Evolutionary conservation across 192 early-diverging fungal species (phyloP).

Genomic region (Backusella macrospora): DNA sequence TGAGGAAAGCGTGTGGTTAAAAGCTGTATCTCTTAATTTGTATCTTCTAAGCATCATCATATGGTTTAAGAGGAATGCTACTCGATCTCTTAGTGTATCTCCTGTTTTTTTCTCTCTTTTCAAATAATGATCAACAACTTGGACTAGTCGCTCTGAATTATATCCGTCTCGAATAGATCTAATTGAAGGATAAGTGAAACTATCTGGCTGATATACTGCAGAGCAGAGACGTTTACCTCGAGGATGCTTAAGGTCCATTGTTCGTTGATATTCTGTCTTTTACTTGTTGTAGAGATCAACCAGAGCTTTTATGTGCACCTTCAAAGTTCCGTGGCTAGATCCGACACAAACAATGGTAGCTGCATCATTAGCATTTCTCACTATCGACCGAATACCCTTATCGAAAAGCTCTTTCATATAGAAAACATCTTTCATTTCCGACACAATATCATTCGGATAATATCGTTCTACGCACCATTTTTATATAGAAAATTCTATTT

Average conservation of each 20-base stretch:
- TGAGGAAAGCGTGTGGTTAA: neutral
- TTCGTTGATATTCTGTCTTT: neutral
- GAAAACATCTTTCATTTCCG: neutral
- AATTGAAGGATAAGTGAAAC: neutral
- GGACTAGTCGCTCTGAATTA: neutral
- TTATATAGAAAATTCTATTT: neutral
- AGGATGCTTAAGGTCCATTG: neutral
- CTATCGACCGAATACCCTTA: neutral
- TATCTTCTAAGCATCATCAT: constrained; percentile 5
- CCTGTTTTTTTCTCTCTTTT: neutral
- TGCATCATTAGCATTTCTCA: neutral
- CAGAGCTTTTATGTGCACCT: neutral
- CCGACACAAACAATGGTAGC: neutral
- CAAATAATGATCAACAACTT: neutral
- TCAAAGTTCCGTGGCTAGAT: no score
- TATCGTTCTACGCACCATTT: neutral
- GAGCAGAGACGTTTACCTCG: neutral
- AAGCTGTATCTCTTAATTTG: neutral
- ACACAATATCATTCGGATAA: neutral
- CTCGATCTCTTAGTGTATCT: neutral
- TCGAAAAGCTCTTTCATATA: no score
- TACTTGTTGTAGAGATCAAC: no score
- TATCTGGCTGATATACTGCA: neutral
- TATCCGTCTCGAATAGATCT: neutral
- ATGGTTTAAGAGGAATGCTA: no score